These are phyloP conservation scores for Fusarium ambrosium DNA, from an alignment of 2,329 filamentous ascomycete genomes.

Conservation along the genomic window DNA sequence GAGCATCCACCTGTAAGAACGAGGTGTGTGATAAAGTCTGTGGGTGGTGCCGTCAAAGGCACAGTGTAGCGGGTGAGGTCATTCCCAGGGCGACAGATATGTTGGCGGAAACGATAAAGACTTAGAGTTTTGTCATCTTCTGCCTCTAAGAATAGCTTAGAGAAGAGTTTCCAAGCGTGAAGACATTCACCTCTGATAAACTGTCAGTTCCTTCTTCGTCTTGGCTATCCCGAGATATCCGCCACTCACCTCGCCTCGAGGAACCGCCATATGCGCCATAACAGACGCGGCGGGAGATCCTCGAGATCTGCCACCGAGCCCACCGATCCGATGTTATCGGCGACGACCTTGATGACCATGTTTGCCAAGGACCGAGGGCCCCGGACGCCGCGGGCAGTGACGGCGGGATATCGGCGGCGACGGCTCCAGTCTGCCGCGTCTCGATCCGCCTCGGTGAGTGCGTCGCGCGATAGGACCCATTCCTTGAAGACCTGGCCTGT, in stretches of 20 bases:
- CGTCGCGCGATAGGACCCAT: constrained; percentile 51
- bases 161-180: constrained; percentile 58
- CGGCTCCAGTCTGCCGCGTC: constrained; percentile 54
- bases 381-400: constrained; percentile 44
- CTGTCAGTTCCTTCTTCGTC: constrained; percentile 1
- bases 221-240: constrained; percentile 3
- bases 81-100: constrained; percentile 54
- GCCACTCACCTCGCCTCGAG: constrained; percentile 55
- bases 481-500: constrained; percentile 56
- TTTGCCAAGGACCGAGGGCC: constrained; percentile 56
- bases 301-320: constrained; percentile 51
- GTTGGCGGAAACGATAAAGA: constrained; percentile 56
- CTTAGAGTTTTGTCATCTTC: constrained; percentile 53
- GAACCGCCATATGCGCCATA: constrained; percentile 57
- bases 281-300: constrained; percentile 50
- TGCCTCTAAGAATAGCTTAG: constrained; percentile 49
- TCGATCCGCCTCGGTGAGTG: constrained; percentile 37
- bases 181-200: constrained; percentile 52
- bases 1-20: constrained; percentile 54
- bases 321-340: constrained; percentile 54
- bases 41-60: constrained; percentile 53
- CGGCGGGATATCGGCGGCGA: constrained; percentile 46
- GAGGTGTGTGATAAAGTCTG: constrained; percentile 58
- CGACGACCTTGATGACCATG: constrained; percentile 55
- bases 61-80: constrained; percentile 53